A percentile compares a stretch with the other conserved stretches of the same genome.
phyloP scores from a whole-genome alignment of 2,329 filamentous ascomycete genomes.

The Colletotrichum musicola region DNA sequence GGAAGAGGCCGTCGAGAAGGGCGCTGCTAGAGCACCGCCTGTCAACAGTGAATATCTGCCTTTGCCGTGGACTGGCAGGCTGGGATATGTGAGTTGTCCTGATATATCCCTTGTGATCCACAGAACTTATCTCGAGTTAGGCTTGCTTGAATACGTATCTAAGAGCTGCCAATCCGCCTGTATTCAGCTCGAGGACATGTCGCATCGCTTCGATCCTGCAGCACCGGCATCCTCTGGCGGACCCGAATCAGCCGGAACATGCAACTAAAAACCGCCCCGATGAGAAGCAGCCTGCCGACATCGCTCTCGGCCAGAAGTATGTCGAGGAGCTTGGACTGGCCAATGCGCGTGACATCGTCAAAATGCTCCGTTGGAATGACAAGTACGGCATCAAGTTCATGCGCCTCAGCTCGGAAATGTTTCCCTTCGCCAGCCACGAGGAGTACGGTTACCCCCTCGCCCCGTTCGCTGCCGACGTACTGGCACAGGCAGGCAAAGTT shows the following conservation, averaged over 20 bases:
- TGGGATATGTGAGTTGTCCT: constrained; percentile 81
- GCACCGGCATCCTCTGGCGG: constrained; percentile 83
- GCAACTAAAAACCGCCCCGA: constrained; percentile 89
- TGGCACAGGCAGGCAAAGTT: constrained; percentile 82
- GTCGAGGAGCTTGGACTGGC: constrained; percentile 83
- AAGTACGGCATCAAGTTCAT: constrained; percentile 93
- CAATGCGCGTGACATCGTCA: constrained; percentile 85
- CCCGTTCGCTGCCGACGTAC: constrained; percentile 82
- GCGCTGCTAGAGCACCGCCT: constrained; percentile 71
- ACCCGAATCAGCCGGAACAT: constrained; percentile 83
- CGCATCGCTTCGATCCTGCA: constrained; percentile 92
- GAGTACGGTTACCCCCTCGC: constrained; percentile 88
- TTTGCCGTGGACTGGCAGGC: constrained; percentile 87
- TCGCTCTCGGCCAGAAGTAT: constrained; percentile 76
- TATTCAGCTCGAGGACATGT: constrained; percentile 93
- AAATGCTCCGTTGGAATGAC: constrained; percentile 93
- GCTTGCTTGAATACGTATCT: constrained; percentile 95
- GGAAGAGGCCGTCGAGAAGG: constrained; percentile 49
- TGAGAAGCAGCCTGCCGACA: constrained; percentile 74
- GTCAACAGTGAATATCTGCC: constrained; percentile 88
- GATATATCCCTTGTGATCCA: neutral
- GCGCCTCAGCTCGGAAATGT: constrained; percentile 95
- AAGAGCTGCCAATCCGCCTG: constrained; percentile 81
- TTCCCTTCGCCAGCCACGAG: constrained; percentile 91
- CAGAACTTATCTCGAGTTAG: constrained; percentile 51